Base-by-base conservation (phyloP, 371 early-diverging fungal genomes). In the Choanephora cucurbitarum region DNA sequence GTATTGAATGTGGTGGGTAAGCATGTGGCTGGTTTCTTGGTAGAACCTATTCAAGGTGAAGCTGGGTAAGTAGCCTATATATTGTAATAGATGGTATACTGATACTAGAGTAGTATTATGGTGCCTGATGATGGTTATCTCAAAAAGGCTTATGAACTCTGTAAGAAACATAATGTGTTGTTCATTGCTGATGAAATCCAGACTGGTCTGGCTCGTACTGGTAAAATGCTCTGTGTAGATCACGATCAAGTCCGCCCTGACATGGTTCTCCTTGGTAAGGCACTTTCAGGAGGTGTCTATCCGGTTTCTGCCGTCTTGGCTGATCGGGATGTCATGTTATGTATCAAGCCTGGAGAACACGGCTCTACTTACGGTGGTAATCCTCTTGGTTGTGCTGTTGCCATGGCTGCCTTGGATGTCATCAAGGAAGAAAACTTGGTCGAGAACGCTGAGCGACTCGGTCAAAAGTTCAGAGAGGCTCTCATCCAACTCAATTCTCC, bases 1-100 rank as follows among this genome's bases (percentile, higher is more conserved):
- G 94, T 90, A 14, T 76, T 98, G 41, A 84, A 91, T 56, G 75
- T 82, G 4, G 85, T 93, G 64, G 94, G 95, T 54, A 70, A 85
- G 53, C 72, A 87, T 43, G 90, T 95, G 4, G 94, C 93, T 42
- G 98, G 87, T 11, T 96, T 98, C 79, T 80, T 99, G 53, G 91
- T 97, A 18, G 99, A 98, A 78, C 99, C 99, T 23, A 96, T 98
- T 73, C 99, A 98, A 77, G 99, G 99, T 60, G 99, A 98, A 81
- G 98, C 97, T 23, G 97, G 94, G 66, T 78, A 76, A 58, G 33
- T 44, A 14, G 37, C 7, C 7, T 28, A 3, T 28, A 5, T 28
- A 28, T 4, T 39, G n/a, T n/a, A n/a, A n/a, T n/a, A n/a, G n/a
- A n/a, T n/a, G n/a, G n/a, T n/a, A n/a, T n/a, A n/a, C n/a, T n/a